Evolutionary conservation across 2,329 filamentous ascomycete genomes (phyloP).

Genomic region (Fusarium camptoceras): DNA sequence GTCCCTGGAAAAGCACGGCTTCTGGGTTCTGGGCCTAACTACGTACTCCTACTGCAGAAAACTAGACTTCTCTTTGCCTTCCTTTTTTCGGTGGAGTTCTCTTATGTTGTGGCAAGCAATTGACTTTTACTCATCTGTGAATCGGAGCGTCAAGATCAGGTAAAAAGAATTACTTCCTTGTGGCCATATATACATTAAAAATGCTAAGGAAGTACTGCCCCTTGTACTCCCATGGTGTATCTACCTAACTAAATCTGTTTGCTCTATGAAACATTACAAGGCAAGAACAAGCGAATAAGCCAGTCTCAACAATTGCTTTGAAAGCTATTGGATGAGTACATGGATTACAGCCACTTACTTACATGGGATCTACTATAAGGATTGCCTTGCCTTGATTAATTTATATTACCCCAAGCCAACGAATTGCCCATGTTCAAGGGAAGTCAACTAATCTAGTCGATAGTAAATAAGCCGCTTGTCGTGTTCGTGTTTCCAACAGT

Average conservation of each 20-base stretch:
- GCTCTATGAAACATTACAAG: constrained; percentile 15
- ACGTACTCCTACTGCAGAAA: background rate
- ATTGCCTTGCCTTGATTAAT: background rate
- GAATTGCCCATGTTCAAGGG: background rate
- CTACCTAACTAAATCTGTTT: constrained; percentile 28
- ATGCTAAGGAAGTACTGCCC: background rate
- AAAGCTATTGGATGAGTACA: background rate
- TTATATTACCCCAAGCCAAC: constrained; percentile 1
- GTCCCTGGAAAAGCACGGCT: constrained; percentile 29
- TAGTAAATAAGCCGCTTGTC: constrained; percentile 22
- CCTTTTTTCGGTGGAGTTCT: constrained; percentile 20
- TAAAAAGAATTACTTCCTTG: constrained; percentile 14
- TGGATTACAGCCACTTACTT: background rate
- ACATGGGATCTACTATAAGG: constrained; percentile 7
- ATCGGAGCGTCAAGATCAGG: constrained; percentile 22
- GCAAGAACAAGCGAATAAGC: constrained; percentile 19
- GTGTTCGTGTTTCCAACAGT: constrained; percentile 41
- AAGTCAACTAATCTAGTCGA: constrained; percentile 9
- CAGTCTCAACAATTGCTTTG: constrained; percentile 10
- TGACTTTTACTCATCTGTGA: background rate
- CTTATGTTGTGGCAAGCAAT: background rate
- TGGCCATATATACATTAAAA: background rate
- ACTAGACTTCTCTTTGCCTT: background rate
- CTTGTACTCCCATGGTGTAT: background rate
- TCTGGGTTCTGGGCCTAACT: constrained; percentile 23